These are phyloP conservation scores for Heimioporus sp. DNA, from an alignment of 768 basidiomycete species.

Conservation along the genomic window DNA sequence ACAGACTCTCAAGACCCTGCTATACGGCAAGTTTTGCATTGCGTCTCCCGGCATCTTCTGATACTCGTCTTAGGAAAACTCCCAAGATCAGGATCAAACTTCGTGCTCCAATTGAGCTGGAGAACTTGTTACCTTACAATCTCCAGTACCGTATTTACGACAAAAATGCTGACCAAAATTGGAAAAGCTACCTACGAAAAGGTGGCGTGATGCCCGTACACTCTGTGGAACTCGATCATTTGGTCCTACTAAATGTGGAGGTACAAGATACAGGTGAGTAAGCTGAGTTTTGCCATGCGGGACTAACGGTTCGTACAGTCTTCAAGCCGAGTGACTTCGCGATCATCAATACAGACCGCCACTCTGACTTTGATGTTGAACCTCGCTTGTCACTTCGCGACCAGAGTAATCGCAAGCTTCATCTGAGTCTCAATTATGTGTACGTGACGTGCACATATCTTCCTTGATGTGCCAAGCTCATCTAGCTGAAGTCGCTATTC, in stretches of 20 bases:
- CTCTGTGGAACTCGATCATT: conserved; percentile 87
- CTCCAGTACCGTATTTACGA: conserved; percentile 96
- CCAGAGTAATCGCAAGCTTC: conserved; percentile 67
- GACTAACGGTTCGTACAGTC: conserved; percentile 41
- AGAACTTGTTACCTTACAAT: conserved; percentile 93
- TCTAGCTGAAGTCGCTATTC: conserved; percentile 58
- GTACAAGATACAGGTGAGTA: conserved; percentile 83
- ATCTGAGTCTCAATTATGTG: conserved; percentile 88
- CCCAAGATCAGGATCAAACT: conserved; percentile 85
- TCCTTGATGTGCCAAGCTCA: conserved; percentile 3
- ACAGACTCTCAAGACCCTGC: conserved; percentile 60
- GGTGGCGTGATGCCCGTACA: conserved; percentile 97
- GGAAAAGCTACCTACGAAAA: conserved; percentile 88
- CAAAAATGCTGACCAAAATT: conserved; percentile 91
- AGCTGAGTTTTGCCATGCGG: not conserved
- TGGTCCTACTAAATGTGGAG: conserved; percentile 85
- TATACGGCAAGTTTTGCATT: conserved; percentile 44
- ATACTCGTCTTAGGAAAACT: conserved; percentile 54
- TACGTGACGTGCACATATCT: conserved; percentile 39
- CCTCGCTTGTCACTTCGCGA: conserved; percentile 71
- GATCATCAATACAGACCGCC: conserved; percentile 92
- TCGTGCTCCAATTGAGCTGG: conserved; percentile 90
- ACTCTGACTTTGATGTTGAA: conserved; percentile 87
- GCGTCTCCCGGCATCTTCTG: not conserved
- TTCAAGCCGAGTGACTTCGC: conserved; percentile 95